Evolutionary conservation across 768 basidiomycete species (phyloP), one percentile per base, ranked within the genome.

Genomic region (Termitomyces sp.): DNA sequence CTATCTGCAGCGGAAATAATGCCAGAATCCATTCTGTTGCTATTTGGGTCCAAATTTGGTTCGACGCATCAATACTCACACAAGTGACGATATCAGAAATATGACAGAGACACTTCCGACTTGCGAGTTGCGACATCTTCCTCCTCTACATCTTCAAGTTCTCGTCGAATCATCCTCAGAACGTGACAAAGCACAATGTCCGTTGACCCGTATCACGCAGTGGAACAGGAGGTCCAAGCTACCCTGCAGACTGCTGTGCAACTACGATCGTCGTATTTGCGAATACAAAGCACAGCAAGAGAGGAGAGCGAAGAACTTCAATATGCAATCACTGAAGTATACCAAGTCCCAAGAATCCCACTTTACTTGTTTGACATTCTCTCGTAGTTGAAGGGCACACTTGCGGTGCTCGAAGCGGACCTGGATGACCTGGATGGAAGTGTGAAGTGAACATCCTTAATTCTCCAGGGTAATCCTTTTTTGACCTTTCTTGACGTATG

Each of bases 351-450:
- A 26, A 17, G 44, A 49, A 47, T 46, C 7, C 17, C 10, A 26
- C n/a, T 35, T 42, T 35, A 10, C 32, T 32, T 44, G 5, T 22
- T 32, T 26, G 8, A 37, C 17, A 10, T 37, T 22, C 52, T 15
- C 32, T 53, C 64, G 4, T 66, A 92, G 88, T 73, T 97, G 51
- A 85, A 84, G 68, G 85, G 84, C 0, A 88, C 88, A 1, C 77
- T 98, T 9, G 79, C 83, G 1, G 72, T 86, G 2, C 73, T 98
- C 26, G 90, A 94, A 65, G 87, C 88, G 0, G 95, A 98, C 71
- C 67, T 96, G 22, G 91, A 93, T 57, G 93, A 93, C 66, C 72
- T 98, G n/a, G 94, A 97, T 48, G 92, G 93, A 65, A 93, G 91
- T 64, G 94, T 98, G 43, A 86, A 83, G 90, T 91, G 68, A 60